These are phyloP conservation scores for Sequoiadendron giganteum DNA, from an alignment of 75 land plant species.

Conservation along the genomic window DNA sequence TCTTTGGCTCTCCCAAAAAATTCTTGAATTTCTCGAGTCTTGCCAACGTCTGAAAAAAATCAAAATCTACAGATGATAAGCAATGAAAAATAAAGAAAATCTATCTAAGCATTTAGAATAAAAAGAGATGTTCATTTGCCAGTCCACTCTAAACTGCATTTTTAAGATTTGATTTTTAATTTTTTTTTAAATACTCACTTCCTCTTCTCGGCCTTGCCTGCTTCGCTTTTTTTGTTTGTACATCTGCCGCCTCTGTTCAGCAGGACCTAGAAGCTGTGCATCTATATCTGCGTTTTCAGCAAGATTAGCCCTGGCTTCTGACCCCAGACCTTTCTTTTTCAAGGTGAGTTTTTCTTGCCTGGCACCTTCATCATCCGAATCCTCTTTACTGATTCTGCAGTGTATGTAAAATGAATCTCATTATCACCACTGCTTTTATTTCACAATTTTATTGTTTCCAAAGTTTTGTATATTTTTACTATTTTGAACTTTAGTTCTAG, in stretches of 20 bases:
- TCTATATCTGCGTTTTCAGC: constrained; percentile 72
- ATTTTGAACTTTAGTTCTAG: background rate
- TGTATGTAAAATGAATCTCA: constrained; percentile 12
- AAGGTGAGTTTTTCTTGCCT: constrained; percentile 68
- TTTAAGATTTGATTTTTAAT: background rate
- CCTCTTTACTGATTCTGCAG: constrained; percentile 41
- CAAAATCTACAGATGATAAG: background rate
- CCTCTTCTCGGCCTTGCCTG: constrained; percentile 80
- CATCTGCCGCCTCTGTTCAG: constrained; percentile 74
- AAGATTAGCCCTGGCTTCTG: constrained; percentile 85
- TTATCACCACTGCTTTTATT: background rate
- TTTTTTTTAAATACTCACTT: constrained; percentile 33
- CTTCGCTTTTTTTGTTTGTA: constrained; percentile 81
- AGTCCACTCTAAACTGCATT: background rate
- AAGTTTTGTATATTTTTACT: background rate
- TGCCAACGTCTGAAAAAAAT: constrained; percentile 63
- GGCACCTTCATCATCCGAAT: constrained; percentile 32
- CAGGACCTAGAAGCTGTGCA: constrained; percentile 62
- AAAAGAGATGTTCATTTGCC: background rate
- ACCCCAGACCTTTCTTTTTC: constrained; percentile 88
- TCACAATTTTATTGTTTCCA: background rate
- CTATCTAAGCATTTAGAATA: background rate
- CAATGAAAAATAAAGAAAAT: background rate
- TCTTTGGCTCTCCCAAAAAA: constrained; percentile 21
- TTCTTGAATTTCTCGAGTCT: constrained; percentile 69